Conservation (phyloP, 2,329 filamentous ascomycete genomes). For the Emergomyces pasteurianus region DNA sequence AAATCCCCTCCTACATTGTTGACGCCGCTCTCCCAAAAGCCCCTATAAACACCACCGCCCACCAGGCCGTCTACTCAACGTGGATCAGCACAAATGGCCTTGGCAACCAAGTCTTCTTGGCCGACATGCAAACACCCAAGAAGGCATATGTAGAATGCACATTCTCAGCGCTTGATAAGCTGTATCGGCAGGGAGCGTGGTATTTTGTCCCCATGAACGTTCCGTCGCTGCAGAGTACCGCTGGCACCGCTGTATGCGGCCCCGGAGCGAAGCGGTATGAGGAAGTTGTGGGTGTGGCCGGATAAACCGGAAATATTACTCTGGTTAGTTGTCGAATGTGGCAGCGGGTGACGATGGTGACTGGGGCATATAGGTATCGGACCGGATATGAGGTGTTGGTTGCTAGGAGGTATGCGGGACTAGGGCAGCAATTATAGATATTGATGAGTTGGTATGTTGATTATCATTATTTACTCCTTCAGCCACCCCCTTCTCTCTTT, state of each 20-base stretch:
- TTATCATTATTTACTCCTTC: too few relatives aligned
- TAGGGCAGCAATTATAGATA: conserved; percentile 54
- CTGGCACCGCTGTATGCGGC: conserved; percentile 53
- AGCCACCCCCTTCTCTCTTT: too few relatives aligned
- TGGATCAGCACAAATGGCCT: conserved; percentile 79
- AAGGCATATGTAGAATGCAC: conserved; percentile 58
- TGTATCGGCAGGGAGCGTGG: conserved; percentile 55
- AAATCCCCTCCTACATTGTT: conserved; percentile 36
- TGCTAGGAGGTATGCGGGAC: conserved; percentile 37
- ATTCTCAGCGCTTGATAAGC: conserved; percentile 47
- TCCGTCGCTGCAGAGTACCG: conserved; percentile 54
- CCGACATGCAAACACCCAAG: conserved; percentile 47
- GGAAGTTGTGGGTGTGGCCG: conserved; percentile 34
- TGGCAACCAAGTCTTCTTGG: conserved; percentile 52
- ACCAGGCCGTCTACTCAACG: conserved; percentile 59
- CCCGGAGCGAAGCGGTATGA: conserved; percentile 33
- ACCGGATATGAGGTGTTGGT: conserved; percentile 29
- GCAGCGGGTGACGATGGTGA: conserved; percentile 39
- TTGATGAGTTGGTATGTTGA: conserved; percentile 45
- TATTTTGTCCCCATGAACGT: conserved; percentile 64
- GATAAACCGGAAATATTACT: conserved; percentile 40
- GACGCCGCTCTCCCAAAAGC: conserved; percentile 14
- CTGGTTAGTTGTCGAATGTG: conserved; percentile 40
- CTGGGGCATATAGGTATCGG: conserved; percentile 41
- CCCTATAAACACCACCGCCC: conserved; percentile 33